Evolutionary conservation across 2,329 filamentous ascomycete species (phyloP).

Genomic region (Fusarium sterilihyphosum): DNA sequence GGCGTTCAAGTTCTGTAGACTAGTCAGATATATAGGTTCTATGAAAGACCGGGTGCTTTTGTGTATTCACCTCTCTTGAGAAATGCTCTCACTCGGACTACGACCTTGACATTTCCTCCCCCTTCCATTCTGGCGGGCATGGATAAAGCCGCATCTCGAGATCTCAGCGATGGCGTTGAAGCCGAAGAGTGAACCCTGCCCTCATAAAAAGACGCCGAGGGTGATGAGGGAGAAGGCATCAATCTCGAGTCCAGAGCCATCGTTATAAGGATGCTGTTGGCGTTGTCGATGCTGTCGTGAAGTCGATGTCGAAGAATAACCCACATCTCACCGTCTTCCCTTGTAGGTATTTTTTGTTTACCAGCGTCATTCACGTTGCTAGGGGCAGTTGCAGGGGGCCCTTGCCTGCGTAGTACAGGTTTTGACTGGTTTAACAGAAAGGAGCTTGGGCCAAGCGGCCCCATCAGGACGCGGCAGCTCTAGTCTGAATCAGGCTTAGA

Average conservation of each 20-base stretch:
- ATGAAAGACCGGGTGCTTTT: constrained; percentile 33
- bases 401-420: constrained; percentile 14
- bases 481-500: not conserved
- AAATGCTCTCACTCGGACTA: constrained; percentile 83
- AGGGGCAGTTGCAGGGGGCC: constrained; percentile 44
- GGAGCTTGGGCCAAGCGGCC: constrained; percentile 33
- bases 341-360: constrained; percentile 47
- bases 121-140: constrained; percentile 65
- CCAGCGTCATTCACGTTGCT: constrained; percentile 48
- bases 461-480: not conserved
- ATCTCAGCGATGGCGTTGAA: constrained; percentile 81
- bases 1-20: constrained; percentile 77
- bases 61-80: constrained; percentile 72
- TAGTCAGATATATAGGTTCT: not conserved
- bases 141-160: constrained; percentile 73
- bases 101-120: constrained; percentile 83
- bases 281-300: constrained; percentile 51
- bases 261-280: constrained; percentile 52
- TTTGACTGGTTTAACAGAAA: constrained; percentile 17
- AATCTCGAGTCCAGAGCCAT: constrained; percentile 57
- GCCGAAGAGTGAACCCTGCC: constrained; percentile 69
- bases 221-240: constrained; percentile 52
- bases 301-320: constrained; percentile 54
- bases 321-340: constrained; percentile 46
- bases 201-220: constrained; percentile 44